Percentiles rank a stretch among this genome's conserved stretches.
phyloP scores from a whole-genome alignment of 345 rosid genomes.

The Acer saccharum region DNA sequence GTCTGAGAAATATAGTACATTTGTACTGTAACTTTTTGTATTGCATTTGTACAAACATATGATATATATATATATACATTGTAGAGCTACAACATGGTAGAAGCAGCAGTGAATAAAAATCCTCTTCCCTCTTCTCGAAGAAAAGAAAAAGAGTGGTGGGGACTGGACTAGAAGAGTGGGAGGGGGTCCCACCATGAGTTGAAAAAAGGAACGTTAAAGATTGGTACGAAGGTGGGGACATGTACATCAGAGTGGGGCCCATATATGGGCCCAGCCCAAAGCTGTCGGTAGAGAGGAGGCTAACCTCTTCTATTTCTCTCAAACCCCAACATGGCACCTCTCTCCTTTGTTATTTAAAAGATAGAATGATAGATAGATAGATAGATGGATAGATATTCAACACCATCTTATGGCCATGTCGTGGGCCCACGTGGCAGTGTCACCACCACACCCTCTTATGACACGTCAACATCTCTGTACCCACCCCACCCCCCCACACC shows the following conservation, averaged over 20 bases:
- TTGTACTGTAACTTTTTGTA: too few relatives aligned
- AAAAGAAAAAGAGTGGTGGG: too few relatives aligned
- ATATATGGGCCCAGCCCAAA: conserved; percentile 24
- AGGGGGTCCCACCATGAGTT: conserved; percentile 12
- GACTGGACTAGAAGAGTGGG: too few relatives aligned
- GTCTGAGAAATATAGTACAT: too few relatives aligned
- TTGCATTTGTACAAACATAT: too few relatives aligned
- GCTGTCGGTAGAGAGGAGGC: conserved; percentile 60
- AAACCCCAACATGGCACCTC: conserved; percentile 7
- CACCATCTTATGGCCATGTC: conserved; percentile 3
- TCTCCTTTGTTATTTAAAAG: background rate
- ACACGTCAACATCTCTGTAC: conserved; percentile 41
- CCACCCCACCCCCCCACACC: background rate
- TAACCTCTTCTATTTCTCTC: conserved; percentile 25
- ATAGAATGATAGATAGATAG: background rate
- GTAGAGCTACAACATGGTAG: background rate
- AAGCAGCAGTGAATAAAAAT: background rate
- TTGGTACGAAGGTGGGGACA: conserved; percentile 1
- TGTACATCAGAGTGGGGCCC: conserved; percentile 2
- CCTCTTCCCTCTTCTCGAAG: too few relatives aligned
- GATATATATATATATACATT: too few relatives aligned
- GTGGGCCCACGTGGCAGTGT: conserved; percentile 27
- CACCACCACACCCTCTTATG: conserved; percentile 21
- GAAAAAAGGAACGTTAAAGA: background rate
- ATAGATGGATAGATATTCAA: background rate